phyloP scores from a whole-genome alignment of 208 protist species.

The Wallacemonas collosoma region DNA sequence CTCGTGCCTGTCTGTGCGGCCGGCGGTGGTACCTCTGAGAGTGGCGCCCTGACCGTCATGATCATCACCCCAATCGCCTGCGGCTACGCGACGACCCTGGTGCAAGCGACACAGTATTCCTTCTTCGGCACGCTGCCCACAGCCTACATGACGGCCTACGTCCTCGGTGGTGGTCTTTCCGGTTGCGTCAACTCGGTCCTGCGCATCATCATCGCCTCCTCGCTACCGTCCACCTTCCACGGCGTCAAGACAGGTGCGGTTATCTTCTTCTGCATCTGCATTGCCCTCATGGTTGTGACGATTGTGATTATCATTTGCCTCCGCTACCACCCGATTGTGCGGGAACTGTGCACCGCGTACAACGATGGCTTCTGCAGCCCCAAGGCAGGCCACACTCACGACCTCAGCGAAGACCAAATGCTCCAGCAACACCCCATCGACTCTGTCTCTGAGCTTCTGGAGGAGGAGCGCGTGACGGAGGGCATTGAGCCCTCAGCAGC shows the following conservation, averaged over 20 bases:
- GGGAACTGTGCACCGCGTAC: slow-evolving; percentile 28
- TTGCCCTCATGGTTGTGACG: slow-evolving; percentile 38
- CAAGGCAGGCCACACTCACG: slow-evolving; percentile 18
- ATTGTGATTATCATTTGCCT: slow-evolving; percentile 29
- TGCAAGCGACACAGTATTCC: slow-evolving; percentile 36
- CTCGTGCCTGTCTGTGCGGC: slow-evolving; percentile 36
- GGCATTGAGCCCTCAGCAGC: not conserved
- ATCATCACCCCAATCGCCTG: slow-evolving; percentile 33
- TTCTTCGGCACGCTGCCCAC: slow-evolving; percentile 42
- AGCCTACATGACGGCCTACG: slow-evolving; percentile 37
- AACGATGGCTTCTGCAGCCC: slow-evolving; percentile 15
- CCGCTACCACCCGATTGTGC: slow-evolving; percentile 33
- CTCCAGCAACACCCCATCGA: not conserved
- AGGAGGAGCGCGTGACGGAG: slow-evolving; percentile 14
- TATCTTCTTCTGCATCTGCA: slow-evolving; percentile 47
- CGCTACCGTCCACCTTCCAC: slow-evolving; percentile 33
- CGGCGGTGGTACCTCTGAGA: slow-evolving; percentile 33
- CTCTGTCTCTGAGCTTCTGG: not conserved
- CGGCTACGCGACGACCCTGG: slow-evolving; percentile 29
- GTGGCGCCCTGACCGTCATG: slow-evolving; percentile 30
- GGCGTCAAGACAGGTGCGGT: slow-evolving; percentile 48
- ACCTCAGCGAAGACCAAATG: not conserved
- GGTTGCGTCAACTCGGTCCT: slow-evolving; percentile 44
- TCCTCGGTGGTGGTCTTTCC: slow-evolving; percentile 46
- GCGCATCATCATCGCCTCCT: slow-evolving; percentile 43